Evolutionary conservation across 1,284 basidiomycete species (phyloP).

Genomic region (Trichosporon faecale): DNA sequence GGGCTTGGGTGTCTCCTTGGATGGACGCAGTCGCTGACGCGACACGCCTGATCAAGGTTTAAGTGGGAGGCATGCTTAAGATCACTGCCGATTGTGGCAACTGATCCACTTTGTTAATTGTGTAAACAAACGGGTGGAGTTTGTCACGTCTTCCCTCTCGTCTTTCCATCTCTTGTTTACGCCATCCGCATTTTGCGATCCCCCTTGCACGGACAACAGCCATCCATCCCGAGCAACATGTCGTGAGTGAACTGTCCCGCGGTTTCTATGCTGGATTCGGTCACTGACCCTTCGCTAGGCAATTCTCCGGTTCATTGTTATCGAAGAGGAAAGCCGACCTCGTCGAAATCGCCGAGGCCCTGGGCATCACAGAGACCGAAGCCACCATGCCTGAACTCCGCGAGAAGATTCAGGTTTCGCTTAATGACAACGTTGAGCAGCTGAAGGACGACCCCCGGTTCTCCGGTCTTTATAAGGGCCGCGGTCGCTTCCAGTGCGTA

Average conservation of each 20-base stretch:
- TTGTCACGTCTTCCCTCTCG: background rate
- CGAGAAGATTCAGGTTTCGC: slow-evolving; percentile 38
- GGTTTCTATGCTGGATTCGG: background rate
- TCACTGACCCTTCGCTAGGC: slow-evolving; percentile 14
- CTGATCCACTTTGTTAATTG: background rate
- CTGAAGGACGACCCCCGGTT: slow-evolving; percentile 32
- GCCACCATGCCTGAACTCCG: slow-evolving; percentile 31
- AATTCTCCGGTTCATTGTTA: slow-evolving; percentile 38
- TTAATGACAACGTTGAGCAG: slow-evolving; percentile 34
- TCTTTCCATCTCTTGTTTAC: background rate
- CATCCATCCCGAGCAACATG: slow-evolving; percentile 14
- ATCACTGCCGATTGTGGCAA: background rate
- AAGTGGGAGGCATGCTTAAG: slow-evolving; percentile 6
- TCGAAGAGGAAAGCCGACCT: slow-evolving; percentile 45
- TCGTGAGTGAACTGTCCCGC: slow-evolving; percentile 20
- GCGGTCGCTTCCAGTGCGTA: slow-evolving; percentile 13
- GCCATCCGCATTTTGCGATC: slow-evolving; percentile 9
- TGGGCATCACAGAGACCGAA: slow-evolving; percentile 31
- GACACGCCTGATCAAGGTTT: background rate
- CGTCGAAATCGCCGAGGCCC: slow-evolving; percentile 43
- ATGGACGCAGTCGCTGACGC: background rate
- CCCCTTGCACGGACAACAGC: background rate
- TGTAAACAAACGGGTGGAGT: slow-evolving; percentile 1
- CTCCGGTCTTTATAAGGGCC: slow-evolving; percentile 42
- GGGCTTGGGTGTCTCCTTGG: background rate